Evolutionary conservation across 2,329 filamentous ascomycete species (phyloP), one percentile per base, ranked within the genome.

Genomic region (Fusarium abutilonis): DNA sequence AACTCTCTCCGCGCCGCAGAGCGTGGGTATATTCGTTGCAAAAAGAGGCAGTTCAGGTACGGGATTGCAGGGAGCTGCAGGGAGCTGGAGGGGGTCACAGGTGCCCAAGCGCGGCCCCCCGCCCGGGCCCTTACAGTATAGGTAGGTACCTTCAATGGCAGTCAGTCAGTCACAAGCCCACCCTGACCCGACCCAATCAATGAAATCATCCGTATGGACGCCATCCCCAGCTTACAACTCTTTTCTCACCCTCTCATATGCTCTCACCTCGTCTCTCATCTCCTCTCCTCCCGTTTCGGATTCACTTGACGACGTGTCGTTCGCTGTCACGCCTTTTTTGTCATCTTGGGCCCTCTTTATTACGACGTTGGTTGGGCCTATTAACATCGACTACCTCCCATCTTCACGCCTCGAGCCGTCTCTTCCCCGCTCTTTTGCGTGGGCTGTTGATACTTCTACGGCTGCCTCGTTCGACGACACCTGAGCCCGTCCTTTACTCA

Each of bases 281-380:
- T 54, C 50, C 52, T 56, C 28, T 61, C 47, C 51, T 60, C 47
- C 47, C 34, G 59, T 64, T 66, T 67, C 64, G 59, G 56, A 67
- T 62, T 63, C 46, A 49, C 52, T 53, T 38, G 52, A 59, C 60
- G 62, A 70, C 66, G 62, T 69, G 61, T 69, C 68, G 60, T 56
- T 66, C 56, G 56, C 58, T 64, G 68, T 57, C 66, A 67, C 68
- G 63, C 60, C 55, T 56, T 45, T 51, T 43, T 47, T 52, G 49
- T 45, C 53, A 54, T 42, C 47, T 51, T 49, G 34, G 45, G 45
- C 45, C 59, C 54, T 56, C 44, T 43, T 43, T 55, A 51, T 31
- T 62, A 40, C 47, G 48, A 47, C 42, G 32, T 38, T 38, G 46
- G 32, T 39, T 44, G 46, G 52, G 29, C 15, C 42, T 48, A 44